phyloP scores from a whole-genome alignment of 2,329 filamentous ascomycete species.

The Clathrospora elynae region DNA sequence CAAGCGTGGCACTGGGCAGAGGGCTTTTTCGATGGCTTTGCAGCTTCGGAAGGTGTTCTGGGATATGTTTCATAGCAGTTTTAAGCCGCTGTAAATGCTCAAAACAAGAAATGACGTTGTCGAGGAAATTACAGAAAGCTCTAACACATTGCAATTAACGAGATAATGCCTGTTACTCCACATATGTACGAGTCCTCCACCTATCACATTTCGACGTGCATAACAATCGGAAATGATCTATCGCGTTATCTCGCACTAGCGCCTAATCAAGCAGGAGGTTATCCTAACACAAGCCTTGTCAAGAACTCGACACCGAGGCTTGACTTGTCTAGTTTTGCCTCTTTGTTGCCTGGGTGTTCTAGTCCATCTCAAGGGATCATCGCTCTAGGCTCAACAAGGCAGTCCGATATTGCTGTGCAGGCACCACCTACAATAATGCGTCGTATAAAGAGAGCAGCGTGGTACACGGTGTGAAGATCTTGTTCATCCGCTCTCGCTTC shows the following conservation, averaged over 20 bases:
- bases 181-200: no score
- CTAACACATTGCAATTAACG: no score
- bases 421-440: not conserved
- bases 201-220: constrained; percentile 1
- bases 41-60: not conserved
- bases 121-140: no score
- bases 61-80: not conserved
- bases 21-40: not conserved
- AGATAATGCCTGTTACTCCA: no score
- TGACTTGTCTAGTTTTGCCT: constrained; percentile 12
- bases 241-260: constrained; percentile 14
- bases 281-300: constrained; percentile 16
- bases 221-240: not conserved
- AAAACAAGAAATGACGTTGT: no score
- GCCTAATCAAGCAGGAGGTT: constrained; percentile 17
- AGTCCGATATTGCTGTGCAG: constrained; percentile 1
- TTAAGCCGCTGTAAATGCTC: no score
- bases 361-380: not conserved
- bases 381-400: not conserved
- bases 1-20: no score
- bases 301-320: constrained; percentile 16
- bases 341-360: constrained; percentile 8
- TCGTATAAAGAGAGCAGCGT: constrained; percentile 8
- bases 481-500: constrained; percentile 13
- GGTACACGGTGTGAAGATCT: not conserved